Evolutionary conservation across 164 flowering plant genomes (phyloP).

Genomic region (Vitis cinerea): DNA sequence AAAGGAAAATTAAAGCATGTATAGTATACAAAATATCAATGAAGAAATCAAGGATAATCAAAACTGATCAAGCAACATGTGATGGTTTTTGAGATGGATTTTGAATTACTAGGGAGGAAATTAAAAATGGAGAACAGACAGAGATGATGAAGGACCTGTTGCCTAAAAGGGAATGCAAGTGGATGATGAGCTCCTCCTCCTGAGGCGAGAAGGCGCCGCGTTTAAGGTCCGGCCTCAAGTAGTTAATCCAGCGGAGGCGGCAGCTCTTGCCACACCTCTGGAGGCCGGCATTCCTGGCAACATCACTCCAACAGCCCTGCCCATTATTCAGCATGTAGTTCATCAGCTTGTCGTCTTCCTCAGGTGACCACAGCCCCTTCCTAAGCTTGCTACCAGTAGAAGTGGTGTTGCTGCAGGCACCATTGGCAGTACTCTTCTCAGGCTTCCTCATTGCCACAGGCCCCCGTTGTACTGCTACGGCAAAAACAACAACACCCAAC

Average conservation of each 20-base stretch:
- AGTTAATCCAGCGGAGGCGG: conserved; percentile 68
- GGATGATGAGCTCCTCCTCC: conserved; percentile 64
- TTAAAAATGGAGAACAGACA: background rate
- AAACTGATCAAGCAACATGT: no score
- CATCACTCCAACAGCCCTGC: conserved; percentile 73
- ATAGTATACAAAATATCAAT: no score
- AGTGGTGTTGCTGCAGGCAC: conserved; percentile 4
- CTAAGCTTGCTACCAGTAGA: conserved; percentile 29
- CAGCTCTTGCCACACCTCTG: conserved; percentile 72
- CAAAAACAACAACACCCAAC: conserved; percentile 7
- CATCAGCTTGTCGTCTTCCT: conserved; percentile 67
- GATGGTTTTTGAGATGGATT: no score
- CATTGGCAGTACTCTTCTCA: conserved; percentile 12
- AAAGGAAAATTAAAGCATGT: no score
- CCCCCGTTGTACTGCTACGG: no score
- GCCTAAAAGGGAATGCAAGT: conserved; percentile 63
- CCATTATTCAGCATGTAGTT: conserved; percentile 56
- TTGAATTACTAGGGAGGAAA: background rate
- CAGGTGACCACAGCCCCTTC: conserved; percentile 72
- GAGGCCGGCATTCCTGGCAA: conserved; percentile 61
- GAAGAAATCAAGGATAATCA: no score
- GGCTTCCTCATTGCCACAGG: conserved; percentile 38
- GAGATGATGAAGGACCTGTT: conserved; percentile 40
- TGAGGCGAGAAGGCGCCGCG: conserved; percentile 66
- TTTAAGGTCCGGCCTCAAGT: conserved; percentile 65